phyloP scores from a whole-genome alignment of 1,139 yeast genomes.

The Torulaspora pretoriensis region DNA sequence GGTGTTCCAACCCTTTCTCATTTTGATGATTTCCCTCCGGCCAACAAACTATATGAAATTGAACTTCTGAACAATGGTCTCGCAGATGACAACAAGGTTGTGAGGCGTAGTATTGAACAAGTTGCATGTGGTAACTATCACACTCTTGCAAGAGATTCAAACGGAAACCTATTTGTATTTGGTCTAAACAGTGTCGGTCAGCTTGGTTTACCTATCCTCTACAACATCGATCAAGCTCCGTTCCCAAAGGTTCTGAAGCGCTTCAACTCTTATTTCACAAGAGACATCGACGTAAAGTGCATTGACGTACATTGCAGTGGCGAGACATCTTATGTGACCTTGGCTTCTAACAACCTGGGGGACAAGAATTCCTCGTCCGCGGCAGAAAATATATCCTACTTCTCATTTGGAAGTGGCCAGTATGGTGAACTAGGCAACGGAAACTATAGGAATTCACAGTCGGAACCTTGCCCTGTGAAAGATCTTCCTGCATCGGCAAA shows the following conservation, averaged over 20 bases:
- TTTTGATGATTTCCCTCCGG: slow-evolving; percentile 39
- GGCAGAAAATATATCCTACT: slow-evolving; percentile 26
- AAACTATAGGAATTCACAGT: slow-evolving; percentile 66
- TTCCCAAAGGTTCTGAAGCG: slow-evolving; percentile 57
- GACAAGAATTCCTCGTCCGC: not conserved
- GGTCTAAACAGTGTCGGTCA: slow-evolving; percentile 84
- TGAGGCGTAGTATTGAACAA: slow-evolving; percentile 47
- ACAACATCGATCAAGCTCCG: slow-evolving; percentile 62
- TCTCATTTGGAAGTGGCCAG: slow-evolving; percentile 79
- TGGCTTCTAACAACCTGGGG: slow-evolving; percentile 24
- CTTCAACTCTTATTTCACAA: slow-evolving; percentile 40
- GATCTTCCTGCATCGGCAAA: slow-evolving; percentile 42
- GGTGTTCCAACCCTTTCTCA: slow-evolving; percentile 75
- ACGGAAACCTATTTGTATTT: slow-evolving; percentile 72
- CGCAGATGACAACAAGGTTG: slow-evolving; percentile 23
- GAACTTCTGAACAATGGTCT: slow-evolving; percentile 29
- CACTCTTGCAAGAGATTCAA: slow-evolving; percentile 58
- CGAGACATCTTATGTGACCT: slow-evolving; percentile 56
- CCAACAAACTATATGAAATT: slow-evolving; percentile 27
- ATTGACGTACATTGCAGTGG: slow-evolving; percentile 61
- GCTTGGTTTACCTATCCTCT: slow-evolving; percentile 65
- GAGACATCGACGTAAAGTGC: slow-evolving; percentile 43
- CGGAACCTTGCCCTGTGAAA: slow-evolving; percentile 60
- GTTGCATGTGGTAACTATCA: slow-evolving; percentile 75
- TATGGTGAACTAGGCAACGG: slow-evolving; percentile 88